These are phyloP conservation scores for Tetrapisispora iriomotensis DNA, from an alignment of 805 yeast species.

Conservation along the genomic window DNA sequence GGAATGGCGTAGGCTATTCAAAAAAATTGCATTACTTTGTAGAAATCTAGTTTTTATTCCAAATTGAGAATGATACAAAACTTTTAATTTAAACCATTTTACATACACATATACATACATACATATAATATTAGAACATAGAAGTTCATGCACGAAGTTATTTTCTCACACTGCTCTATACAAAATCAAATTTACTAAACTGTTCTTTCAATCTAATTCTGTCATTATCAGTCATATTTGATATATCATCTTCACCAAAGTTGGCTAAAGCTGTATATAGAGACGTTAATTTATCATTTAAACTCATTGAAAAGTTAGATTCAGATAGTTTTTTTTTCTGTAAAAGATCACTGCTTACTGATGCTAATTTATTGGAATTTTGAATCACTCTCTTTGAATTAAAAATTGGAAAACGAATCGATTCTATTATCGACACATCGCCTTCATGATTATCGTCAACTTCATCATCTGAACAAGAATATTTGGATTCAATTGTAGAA, in stretches of 20 bases:
- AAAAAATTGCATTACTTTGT: slow-evolving; percentile 45
- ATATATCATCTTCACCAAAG: not conserved
- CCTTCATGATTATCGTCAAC: not conserved
- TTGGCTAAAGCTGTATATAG: not conserved
- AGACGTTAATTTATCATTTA: not conserved
- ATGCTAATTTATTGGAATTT: slow-evolving; percentile 2
- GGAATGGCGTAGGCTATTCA: slow-evolving; percentile 64
- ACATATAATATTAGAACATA: not conserved
- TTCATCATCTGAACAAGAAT: not conserved
- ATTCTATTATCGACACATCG: not conserved
- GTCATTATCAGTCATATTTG: not conserved
- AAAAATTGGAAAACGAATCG: slow-evolving; percentile 17
- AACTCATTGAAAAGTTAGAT: not conserved
- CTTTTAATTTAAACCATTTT: not conserved
- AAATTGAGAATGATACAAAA: slow-evolving; percentile 5
- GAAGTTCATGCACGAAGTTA: too few species aligned
- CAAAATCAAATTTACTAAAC: not conserved
- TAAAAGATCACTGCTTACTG: not conserved
- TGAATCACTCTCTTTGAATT: not conserved
- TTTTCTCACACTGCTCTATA: too few species aligned
- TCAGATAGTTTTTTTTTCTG: not conserved
- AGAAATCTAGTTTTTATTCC: slow-evolving; percentile 45
- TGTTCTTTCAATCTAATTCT: not conserved
- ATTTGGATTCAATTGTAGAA: not conserved
- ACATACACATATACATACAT: not conserved